Conservation (phyloP, 2,329 filamentous ascomycete genomes). For the Penicillium sp. region DNA sequence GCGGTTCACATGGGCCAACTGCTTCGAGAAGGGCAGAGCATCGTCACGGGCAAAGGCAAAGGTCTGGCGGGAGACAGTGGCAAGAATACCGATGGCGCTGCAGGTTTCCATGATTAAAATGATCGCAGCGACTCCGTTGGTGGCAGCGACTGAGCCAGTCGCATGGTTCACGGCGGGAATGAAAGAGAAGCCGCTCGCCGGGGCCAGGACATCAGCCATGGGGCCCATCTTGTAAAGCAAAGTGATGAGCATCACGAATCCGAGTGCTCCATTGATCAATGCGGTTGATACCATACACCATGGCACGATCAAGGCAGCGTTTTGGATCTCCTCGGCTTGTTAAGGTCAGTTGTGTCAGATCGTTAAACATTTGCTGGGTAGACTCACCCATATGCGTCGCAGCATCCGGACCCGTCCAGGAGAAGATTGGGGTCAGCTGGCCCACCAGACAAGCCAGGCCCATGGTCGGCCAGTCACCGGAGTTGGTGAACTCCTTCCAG, state of each 20-base stretch:
- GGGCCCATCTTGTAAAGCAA: slow-evolving; percentile 49
- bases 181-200: slow-evolving; percentile 51
- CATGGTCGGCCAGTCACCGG: slow-evolving; percentile 38
- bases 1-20: slow-evolving; percentile 34
- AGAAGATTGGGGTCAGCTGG: slow-evolving; percentile 29
- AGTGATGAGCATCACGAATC: slow-evolving; percentile 49
- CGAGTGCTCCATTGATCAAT: slow-evolving; percentile 51
- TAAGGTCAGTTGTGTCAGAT: slow-evolving; percentile 5
- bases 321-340: slow-evolving; percentile 52
- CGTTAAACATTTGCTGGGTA: not conserved
- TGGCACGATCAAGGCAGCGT: slow-evolving; percentile 52
- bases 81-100: slow-evolving; percentile 36
- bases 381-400: slow-evolving; percentile 37
- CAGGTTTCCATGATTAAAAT: slow-evolving; percentile 43
- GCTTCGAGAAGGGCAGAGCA: slow-evolving; percentile 35
- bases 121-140: slow-evolving; percentile 51
- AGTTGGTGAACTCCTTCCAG: slow-evolving; percentile 43
- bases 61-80: slow-evolving; percentile 37
- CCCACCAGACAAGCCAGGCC: slow-evolving; percentile 45
- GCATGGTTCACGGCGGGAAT: slow-evolving; percentile 54
- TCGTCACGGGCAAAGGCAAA: slow-evolving; percentile 50
- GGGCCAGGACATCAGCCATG: slow-evolving; percentile 40
- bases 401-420: slow-evolving; percentile 34
- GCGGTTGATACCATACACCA: slow-evolving; percentile 51
- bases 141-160: slow-evolving; percentile 45